Evolutionary conservation across 2,329 filamentous ascomycete species (phyloP), one percentile per base, ranked within the genome.

Genomic region (Karstenula rhodostoma): DNA sequence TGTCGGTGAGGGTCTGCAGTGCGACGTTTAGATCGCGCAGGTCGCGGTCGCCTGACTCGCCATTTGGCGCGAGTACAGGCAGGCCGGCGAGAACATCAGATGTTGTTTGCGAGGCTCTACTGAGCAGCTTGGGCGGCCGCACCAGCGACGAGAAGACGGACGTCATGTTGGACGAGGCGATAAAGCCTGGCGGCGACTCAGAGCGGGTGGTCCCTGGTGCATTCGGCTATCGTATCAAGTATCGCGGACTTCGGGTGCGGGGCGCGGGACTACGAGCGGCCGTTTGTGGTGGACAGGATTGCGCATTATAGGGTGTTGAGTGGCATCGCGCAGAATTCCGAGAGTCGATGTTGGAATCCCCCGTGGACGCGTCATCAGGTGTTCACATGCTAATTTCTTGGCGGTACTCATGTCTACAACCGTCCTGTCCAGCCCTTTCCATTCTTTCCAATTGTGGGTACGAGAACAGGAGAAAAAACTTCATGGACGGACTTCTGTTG

Each of bases 21-120:
- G 87, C 85, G 53, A 82, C 82, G 79, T 94, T 94, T 51, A 94
- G 83, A 60, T 90, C 86, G 66, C 86, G 83, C 25, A 93, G 82
- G 68, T 92, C 86, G 42, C 86, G 85, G 37, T 85, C 80, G 61
- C 89, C 86, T n/a, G 63, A 55, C 32, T 64, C 67, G 60, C 65
- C 57, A 47, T 62, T 62, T 19, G 55, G 35, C 42, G 54, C 27
- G 8, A 59, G 49, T 2, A 35, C n/a, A 2, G 52, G 17, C 19
- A 27, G 23, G 52, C 56, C 27, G 48, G 57, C 33, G 32, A 58
- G 57, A 55, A 17, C 57, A 22, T 61, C 57, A 1, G 54, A 32
- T 51, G 25, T 58, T 3, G 62, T 57, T 3, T 54, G 57, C 60
- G 52, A 66, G 58, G 12, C 68, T 40, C 61, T 59, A 9, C 67